Evolutionary conservation across 1,284 basidiomycete genomes (phyloP).

Genomic region (Tilletia horrida): DNA sequence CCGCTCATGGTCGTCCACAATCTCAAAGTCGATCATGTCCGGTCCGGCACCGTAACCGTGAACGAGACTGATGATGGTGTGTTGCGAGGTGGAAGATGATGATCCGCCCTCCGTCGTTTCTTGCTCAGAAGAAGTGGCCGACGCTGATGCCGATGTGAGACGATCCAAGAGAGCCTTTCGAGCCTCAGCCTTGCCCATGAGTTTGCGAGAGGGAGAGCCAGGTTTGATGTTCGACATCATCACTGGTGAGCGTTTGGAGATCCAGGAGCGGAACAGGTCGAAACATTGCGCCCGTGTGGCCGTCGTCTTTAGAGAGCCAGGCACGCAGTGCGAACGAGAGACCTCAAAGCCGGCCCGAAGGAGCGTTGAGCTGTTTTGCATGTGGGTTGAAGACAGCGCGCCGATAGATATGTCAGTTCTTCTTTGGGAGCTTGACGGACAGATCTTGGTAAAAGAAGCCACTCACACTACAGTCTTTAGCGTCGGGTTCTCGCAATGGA

Average conservation of each 20-base stretch:
- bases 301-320: conserved; percentile 87
- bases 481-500: conserved; percentile 63
- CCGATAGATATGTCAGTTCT: not conserved
- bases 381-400: not conserved
- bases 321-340: conserved; percentile 81
- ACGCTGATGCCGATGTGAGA: conserved; percentile 59
- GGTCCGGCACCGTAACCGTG: conserved; percentile 15
- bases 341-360: conserved; percentile 79
- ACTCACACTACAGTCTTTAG: conserved; percentile 16
- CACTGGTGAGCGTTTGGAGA: conserved; percentile 68
- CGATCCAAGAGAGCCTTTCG: conserved; percentile 34
- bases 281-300: conserved; percentile 71
- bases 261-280: conserved; percentile 79
- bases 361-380: conserved; percentile 68
- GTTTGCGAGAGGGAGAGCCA: conserved; percentile 64
- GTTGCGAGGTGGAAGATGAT: too few relatives aligned
- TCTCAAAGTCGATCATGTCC: conserved; percentile 24
- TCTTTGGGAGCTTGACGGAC: not conserved
- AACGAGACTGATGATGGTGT: not conserved
- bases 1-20: conserved; percentile 30
- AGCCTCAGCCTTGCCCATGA: conserved; percentile 65
- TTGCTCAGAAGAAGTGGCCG: not conserved
- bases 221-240: conserved; percentile 64
- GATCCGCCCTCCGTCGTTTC: not conserved
- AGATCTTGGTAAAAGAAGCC: conserved; percentile 33